A percentile compares a stretch with the other conserved stretches of the same genome.
These are phyloP conservation scores for Crithidia sp. DNA, from an alignment of 208 protist species.

Conservation along the genomic window DNA sequence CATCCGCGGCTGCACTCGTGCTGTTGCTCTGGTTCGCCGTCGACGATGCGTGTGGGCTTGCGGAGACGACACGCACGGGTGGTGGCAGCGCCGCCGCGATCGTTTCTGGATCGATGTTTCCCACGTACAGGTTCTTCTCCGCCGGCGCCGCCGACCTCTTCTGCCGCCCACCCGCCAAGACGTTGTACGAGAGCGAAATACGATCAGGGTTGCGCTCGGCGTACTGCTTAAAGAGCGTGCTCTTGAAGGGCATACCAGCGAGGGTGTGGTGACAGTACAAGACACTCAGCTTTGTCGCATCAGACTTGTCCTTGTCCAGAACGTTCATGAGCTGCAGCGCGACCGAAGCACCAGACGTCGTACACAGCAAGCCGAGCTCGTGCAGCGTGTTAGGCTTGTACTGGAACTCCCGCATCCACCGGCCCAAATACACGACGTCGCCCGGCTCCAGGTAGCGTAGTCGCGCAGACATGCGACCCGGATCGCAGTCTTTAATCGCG, in stretches of 20 bases:
- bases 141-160: conserved; percentile 20
- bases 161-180: conserved; percentile 40
- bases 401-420: conserved; percentile 88
- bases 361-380: conserved; percentile 80
- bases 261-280: conserved; percentile 80
- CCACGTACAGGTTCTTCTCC: conserved; percentile 67
- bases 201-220: conserved; percentile 37
- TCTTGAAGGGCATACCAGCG: conserved; percentile 60
- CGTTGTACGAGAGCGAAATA: conserved; percentile 69
- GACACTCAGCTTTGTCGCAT: conserved; percentile 54
- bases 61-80: conserved; percentile 29
- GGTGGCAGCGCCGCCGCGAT: conserved; percentile 52
- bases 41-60: background rate
- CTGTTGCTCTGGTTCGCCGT: background rate
- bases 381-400: conserved; percentile 57
- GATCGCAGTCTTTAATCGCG: conserved; percentile 80
- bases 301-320: conserved; percentile 53
- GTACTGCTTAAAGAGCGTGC: conserved; percentile 53
- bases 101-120: conserved; percentile 73
- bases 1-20: background rate
- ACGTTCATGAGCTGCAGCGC: conserved; percentile 87
- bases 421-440: conserved; percentile 79
- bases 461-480: conserved; percentile 77
- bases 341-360: conserved; percentile 75
- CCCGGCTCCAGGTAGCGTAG: conserved; percentile 75